Conservation (phyloP, 2,329 filamentous ascomycete genomes). For the Aspergillus sp. region DNA sequence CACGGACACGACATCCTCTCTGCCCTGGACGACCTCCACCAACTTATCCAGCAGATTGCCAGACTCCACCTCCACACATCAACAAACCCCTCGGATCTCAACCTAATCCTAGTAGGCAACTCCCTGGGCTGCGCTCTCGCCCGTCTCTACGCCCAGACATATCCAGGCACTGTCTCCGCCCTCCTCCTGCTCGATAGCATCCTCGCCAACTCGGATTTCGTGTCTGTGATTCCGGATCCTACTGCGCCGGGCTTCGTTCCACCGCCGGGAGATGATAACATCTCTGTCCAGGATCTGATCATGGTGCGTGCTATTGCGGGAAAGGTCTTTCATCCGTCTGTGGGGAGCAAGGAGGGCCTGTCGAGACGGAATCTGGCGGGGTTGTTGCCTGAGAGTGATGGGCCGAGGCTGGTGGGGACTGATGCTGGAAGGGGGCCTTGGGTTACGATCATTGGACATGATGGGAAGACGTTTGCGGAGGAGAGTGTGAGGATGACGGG, state of each 20-base stretch:
- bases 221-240: constrained; percentile 59
- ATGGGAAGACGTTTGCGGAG: constrained; percentile 55
- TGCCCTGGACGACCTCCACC: constrained; percentile 39
- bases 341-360: constrained; percentile 54
- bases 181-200: constrained; percentile 60
- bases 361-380: constrained; percentile 49
- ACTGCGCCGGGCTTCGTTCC: constrained; percentile 51
- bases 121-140: constrained; percentile 57
- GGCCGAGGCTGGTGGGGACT: constrained; percentile 45
- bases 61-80: constrained; percentile 28
- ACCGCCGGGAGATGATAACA: constrained; percentile 40
- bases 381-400: constrained; percentile 49
- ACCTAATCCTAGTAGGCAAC: constrained; percentile 52
- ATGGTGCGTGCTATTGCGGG: constrained; percentile 37
- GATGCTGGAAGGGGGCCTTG: constrained; percentile 38
- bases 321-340: constrained; percentile 52
- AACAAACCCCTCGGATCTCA: constrained; percentile 26
- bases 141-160: constrained; percentile 53
- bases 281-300: constrained; percentile 39
- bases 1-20: constrained; percentile 14
- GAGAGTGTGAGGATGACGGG: constrained; percentile 41
- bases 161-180: constrained; percentile 50
- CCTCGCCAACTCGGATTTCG: constrained; percentile 59
- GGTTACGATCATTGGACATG: constrained; percentile 57
- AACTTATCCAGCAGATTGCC: constrained; percentile 47